These are phyloP conservation scores for Penicillium sp. DNA, from an alignment of 2,329 filamentous ascomycete species.

Conservation along the genomic window DNA sequence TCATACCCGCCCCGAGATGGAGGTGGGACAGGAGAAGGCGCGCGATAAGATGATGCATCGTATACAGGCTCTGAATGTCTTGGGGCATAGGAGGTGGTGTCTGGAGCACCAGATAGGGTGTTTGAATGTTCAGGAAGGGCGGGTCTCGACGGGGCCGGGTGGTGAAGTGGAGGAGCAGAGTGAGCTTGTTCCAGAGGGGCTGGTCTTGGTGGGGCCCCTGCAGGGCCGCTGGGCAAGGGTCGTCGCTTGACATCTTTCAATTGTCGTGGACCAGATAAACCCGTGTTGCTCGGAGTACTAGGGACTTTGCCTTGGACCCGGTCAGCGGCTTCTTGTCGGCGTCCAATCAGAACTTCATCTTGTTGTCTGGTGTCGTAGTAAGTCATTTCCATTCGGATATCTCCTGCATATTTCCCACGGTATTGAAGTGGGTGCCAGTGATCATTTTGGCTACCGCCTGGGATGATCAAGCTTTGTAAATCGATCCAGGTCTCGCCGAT, in stretches of 20 bases:
- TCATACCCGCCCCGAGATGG: slow-evolving; percentile 29
- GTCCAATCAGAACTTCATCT: slow-evolving; percentile 64
- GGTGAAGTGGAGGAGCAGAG: slow-evolving; percentile 23
- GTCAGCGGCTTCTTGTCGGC: slow-evolving; percentile 49
- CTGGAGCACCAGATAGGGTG: slow-evolving; percentile 51
- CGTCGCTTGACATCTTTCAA: slow-evolving; percentile 73
- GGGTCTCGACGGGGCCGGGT: slow-evolving; percentile 23
- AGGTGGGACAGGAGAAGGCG: slow-evolving; percentile 21
- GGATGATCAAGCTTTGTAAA: slow-evolving; percentile 74
- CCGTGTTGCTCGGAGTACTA: slow-evolving; percentile 24
- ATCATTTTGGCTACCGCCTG: slow-evolving; percentile 90
- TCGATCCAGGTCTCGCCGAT: slow-evolving; percentile 94
- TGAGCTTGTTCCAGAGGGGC: slow-evolving; percentile 27
- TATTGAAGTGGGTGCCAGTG: slow-evolving; percentile 85
- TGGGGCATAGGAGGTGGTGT: slow-evolving; percentile 76
- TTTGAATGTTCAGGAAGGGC: slow-evolving; percentile 28
- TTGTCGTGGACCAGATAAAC: slow-evolving; percentile 50
- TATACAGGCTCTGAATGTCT: slow-evolving; percentile 62
- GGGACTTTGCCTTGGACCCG: slow-evolving; percentile 33
- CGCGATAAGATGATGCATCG: slow-evolving; percentile 45
- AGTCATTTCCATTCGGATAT: slow-evolving; percentile 91
- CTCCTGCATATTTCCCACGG: slow-evolving; percentile 92
- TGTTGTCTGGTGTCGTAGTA: slow-evolving; percentile 91
- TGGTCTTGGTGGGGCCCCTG: slow-evolving; percentile 44
- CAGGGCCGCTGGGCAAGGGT: slow-evolving; percentile 77